Evolutionary conservation across 208 protist species (phyloP).

Genomic region (Strigomonas culicis): DNA sequence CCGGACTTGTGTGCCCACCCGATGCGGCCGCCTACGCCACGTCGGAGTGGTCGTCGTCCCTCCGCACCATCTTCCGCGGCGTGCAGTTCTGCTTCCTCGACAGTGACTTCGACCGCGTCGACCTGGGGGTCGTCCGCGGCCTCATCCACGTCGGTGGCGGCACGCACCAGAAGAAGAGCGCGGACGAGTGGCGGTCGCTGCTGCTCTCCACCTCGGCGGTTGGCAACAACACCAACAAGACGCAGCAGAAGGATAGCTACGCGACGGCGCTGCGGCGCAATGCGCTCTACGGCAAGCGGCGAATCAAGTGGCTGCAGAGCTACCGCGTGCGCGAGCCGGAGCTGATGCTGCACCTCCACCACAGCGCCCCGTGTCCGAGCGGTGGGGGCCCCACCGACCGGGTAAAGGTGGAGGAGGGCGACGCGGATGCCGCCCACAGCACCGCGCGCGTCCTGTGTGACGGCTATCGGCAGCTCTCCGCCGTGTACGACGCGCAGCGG

Average conservation of each 20-base stretch:
- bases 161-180: constrained; percentile 40
- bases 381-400: not conserved
- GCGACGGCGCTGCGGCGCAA: not conserved
- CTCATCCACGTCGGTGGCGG: constrained; percentile 68
- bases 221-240: constrained; percentile 2
- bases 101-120: constrained; percentile 53
- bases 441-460: not conserved
- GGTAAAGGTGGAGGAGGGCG: not conserved
- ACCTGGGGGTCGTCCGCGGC: constrained; percentile 58
- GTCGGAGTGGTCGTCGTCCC: no score
- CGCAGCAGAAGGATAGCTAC: not conserved
- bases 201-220: constrained; percentile 3
- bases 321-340: not conserved
- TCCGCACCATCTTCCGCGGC: constrained; percentile 3
- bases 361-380: no score
- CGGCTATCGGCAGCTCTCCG: not conserved
- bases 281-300: not conserved
- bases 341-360: not conserved
- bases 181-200: constrained; percentile 32
- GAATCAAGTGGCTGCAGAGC: not conserved
- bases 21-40: not conserved
- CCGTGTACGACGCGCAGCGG: not conserved
- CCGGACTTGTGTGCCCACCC: not conserved
- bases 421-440: not conserved
- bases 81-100: constrained; percentile 62